Percentiles rank a stretch among this genome's conserved stretches.
Evolutionary conservation across 192 early-diverging fungal genomes (phyloP).

Genomic region (Backusella australiensis): DNA sequence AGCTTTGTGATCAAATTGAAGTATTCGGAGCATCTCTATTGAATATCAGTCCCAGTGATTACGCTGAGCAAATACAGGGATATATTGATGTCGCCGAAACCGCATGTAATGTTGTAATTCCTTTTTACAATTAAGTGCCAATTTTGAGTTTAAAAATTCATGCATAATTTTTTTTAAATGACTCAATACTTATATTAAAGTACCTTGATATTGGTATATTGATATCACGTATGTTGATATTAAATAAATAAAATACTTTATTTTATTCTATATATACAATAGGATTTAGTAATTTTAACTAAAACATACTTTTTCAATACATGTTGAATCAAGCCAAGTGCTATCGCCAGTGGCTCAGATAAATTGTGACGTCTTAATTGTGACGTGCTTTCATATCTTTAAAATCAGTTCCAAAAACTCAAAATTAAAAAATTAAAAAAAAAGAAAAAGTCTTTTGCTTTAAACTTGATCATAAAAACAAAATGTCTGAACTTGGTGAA

Average conservation of each 20-base stretch:
- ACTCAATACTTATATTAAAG: too few relatives aligned
- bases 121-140: not conserved
- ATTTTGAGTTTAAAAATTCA: not conserved
- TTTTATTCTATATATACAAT: too few relatives aligned
- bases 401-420: not conserved
- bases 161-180: not conserved
- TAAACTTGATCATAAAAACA: not conserved
- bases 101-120: not conserved
- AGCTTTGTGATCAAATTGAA: not conserved
- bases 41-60: not conserved
- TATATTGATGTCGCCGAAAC: not conserved
- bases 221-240: too few relatives aligned
- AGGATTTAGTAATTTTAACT: too few relatives aligned
- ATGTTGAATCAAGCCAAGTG: too few relatives aligned
- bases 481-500: constrained; percentile 17
- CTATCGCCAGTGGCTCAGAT: not conserved
- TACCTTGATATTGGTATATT: too few relatives aligned
- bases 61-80: not conserved
- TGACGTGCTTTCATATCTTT: not conserved
- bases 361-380: not conserved
- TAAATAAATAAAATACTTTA: too few relatives aligned
- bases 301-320: too few relatives aligned
- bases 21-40: not conserved
- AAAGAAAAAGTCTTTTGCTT: not conserved
- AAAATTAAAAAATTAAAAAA: not conserved